Conservation (phyloP, 1,139 yeast genomes). For the Pichia sp. region DNA sequence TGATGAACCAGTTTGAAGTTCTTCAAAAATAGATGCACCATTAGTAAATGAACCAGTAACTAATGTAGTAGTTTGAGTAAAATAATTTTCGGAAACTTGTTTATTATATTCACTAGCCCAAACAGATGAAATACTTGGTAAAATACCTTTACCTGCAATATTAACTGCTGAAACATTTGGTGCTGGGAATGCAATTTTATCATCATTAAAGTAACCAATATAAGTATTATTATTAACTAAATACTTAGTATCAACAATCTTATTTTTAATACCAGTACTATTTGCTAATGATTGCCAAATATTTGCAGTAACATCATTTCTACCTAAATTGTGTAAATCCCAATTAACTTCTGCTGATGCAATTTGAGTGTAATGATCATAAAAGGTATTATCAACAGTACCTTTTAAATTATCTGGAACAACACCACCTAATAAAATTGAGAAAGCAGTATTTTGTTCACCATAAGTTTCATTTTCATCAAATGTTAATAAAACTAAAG, state of each 20-base stretch:
- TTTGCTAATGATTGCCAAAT: constrained; percentile 38
- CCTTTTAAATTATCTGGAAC: constrained; percentile 35
- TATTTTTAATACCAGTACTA: constrained; percentile 28
- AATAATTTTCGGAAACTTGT: constrained; percentile 23
- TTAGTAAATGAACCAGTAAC: constrained; percentile 20
- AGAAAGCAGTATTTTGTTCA: constrained; percentile 37
- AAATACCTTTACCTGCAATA: constrained; percentile 36
- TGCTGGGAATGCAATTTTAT: constrained; percentile 31
- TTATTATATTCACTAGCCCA: constrained; percentile 52
- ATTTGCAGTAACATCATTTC: constrained; percentile 43
- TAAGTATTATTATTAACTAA: constrained; percentile 36
- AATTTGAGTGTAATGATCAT: constrained; percentile 43
- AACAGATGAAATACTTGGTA: constrained; percentile 31
- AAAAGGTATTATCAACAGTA: constrained; percentile 39
- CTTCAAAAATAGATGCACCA: constrained; percentile 16
- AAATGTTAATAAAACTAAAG: constrained; percentile 40
- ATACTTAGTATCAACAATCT: constrained; percentile 33
- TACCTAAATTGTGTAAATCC: constrained; percentile 41
- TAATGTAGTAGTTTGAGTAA: constrained; percentile 31
- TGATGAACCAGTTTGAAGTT: neutral
- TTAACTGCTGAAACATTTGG: constrained; percentile 41
- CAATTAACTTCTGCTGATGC: constrained; percentile 43
- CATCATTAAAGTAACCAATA: constrained; percentile 36
- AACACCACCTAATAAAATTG: constrained; percentile 40
- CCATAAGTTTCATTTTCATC: constrained; percentile 41